Evolutionary conservation across 2,329 filamentous ascomycete species (phyloP).

Genomic region (Ceratocystis huliohia): DNA sequence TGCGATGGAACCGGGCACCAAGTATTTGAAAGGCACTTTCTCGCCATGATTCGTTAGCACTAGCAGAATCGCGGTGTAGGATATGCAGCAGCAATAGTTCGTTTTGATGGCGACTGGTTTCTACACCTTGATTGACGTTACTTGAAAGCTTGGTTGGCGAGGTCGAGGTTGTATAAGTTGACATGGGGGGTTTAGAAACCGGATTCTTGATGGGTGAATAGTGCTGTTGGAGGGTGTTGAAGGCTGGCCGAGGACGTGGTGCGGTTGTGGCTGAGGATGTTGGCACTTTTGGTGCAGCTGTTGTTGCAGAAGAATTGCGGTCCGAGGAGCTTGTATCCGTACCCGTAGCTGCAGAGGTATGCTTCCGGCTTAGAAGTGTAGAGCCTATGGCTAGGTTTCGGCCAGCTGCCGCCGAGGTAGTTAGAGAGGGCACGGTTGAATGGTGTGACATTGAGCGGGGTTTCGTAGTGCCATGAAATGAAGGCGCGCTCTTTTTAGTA

Average conservation of each 20-base stretch:
- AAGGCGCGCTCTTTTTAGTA: neutral
- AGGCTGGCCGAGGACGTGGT: slow-evolving; percentile 39
- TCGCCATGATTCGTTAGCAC: slow-evolving; percentile 39
- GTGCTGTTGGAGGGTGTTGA: slow-evolving; percentile 53
- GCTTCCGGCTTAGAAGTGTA: neutral
- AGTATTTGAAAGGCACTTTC: slow-evolving; percentile 42
- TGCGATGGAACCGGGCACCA: slow-evolving; percentile 32
- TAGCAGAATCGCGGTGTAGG: slow-evolving; percentile 43
- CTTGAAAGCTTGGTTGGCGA: slow-evolving; percentile 49
- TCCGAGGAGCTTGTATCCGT: neutral
- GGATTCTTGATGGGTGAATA: slow-evolving; percentile 50
- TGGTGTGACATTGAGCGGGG: slow-evolving; percentile 24
- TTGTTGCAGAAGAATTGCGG: neutral
- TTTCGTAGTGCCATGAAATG: slow-evolving; percentile 16
- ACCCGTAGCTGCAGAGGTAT: neutral
- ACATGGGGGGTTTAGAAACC: slow-evolving; percentile 49
- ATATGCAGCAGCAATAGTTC: slow-evolving; percentile 54
- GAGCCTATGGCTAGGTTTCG: neutral
- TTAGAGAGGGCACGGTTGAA: neutral
- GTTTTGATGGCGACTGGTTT: slow-evolving; percentile 47
- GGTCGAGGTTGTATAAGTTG: slow-evolving; percentile 45
- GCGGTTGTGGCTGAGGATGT: slow-evolving; percentile 23
- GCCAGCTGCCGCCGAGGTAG: neutral
- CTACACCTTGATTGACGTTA: slow-evolving; percentile 46
- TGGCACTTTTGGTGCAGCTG: slow-evolving; percentile 7